Evolutionary conservation across 495 filamentous ascomycete genomes (phyloP).

Genomic region (Emericellopsis terricola): DNA sequence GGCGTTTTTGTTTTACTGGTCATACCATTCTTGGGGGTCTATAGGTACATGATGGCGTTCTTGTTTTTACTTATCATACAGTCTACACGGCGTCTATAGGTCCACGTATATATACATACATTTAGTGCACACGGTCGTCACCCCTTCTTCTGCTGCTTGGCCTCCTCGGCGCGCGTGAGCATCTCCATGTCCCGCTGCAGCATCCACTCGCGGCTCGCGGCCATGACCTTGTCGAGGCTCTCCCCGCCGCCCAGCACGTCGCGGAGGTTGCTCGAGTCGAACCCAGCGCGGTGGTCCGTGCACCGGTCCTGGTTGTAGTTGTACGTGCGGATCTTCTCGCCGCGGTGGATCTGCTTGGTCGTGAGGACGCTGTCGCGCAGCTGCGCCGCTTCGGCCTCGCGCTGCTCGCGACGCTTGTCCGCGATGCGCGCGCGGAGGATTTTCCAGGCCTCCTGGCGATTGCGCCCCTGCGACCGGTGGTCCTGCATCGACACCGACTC

Average conservation of each 20-base stretch:
- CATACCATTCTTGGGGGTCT: neutral
- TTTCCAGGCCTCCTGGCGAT: constrained; percentile 73
- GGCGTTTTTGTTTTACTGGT: neutral
- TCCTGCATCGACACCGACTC: constrained; percentile 85
- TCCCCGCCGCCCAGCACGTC: constrained; percentile 60
- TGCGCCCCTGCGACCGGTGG: constrained; percentile 72
- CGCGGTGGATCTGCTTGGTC: constrained; percentile 67
- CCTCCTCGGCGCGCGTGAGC: constrained; percentile 28
- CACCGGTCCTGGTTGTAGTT: constrained; percentile 87
- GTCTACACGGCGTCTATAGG: neutral
- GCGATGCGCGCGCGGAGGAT: constrained; percentile 70
- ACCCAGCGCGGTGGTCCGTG: constrained; percentile 79
- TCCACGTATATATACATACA: neutral
- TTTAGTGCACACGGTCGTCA: neutral
- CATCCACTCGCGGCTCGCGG: constrained; percentile 67
- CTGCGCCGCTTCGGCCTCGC: constrained; percentile 62
- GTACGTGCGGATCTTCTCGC: constrained; percentile 90
- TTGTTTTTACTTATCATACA: neutral
- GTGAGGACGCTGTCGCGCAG: constrained; percentile 58
- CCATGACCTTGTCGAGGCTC: constrained; percentile 57
- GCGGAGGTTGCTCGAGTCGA: constrained; percentile 66
- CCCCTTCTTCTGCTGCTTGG: constrained; percentile 3
- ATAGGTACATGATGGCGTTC: no score
- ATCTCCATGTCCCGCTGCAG: constrained; percentile 61
- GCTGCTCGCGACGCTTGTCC: constrained; percentile 58